Percentiles rank a stretch among this genome's conserved stretches.
Conservation (phyloP, 768 basidiomycete genomes). For the Auriscalpium orientale region DNA sequence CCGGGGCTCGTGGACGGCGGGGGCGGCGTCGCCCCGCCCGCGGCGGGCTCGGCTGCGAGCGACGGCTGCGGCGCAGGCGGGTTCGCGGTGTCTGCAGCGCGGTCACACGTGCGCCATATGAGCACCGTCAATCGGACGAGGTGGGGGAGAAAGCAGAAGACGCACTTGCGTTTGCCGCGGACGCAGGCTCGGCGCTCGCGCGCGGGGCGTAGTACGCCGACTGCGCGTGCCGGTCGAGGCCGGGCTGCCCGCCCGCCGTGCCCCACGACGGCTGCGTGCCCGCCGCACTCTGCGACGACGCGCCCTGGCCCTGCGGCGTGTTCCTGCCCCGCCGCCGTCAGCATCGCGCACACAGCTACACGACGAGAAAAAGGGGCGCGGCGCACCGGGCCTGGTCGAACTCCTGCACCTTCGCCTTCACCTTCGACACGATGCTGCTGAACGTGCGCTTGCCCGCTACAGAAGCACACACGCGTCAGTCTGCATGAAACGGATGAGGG, state of each 20-base stretch:
- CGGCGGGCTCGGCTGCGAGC: background rate
- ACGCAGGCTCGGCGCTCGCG: background rate
- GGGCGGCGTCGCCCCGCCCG: background rate
- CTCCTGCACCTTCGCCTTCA: constrained; percentile 80
- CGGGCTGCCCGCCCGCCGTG: background rate
- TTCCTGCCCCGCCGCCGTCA: background rate
- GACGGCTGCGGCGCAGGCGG: background rate
- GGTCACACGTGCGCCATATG: background rate
- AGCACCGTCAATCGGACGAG: background rate
- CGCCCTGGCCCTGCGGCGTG: background rate
- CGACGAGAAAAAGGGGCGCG: background rate
- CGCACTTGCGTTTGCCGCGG: background rate
- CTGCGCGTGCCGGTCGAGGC: constrained; percentile 12
- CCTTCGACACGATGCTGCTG: constrained; percentile 61
- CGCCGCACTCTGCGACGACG: background rate
- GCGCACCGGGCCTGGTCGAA: constrained; percentile 49
- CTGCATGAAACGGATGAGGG: background rate
- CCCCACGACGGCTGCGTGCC: background rate
- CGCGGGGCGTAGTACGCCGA: constrained; percentile 11
- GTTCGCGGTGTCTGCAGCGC: background rate
- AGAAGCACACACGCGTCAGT: background rate
- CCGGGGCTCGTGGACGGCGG: constrained; percentile 3
- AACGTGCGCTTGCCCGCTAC: constrained; percentile 68
- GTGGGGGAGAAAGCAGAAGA: background rate
- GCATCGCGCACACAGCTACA: background rate